Conservation (phyloP, 108 stramenopile genomes). For the Skeletonema tropicum region DNA sequence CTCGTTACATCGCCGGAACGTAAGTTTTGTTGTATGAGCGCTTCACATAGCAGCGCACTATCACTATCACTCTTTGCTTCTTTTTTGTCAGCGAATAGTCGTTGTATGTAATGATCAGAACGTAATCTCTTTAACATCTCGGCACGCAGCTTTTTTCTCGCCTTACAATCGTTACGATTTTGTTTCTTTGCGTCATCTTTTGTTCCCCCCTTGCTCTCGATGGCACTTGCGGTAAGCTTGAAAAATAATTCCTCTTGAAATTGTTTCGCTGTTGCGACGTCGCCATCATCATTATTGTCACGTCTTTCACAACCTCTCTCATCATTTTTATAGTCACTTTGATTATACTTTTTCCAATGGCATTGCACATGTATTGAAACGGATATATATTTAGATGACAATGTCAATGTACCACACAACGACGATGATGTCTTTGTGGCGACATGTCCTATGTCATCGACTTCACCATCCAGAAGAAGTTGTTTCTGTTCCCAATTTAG, state of each 20-base stretch:
- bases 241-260: neutral
- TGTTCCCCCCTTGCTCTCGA: neutral
- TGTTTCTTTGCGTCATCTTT: neutral
- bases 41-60: constrained; percentile 24
- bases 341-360: constrained; percentile 8
- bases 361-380: constrained; percentile 21
- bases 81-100: constrained; percentile 32
- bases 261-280: neutral
- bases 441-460: neutral
- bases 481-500: constrained; percentile 53
- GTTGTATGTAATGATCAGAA: constrained; percentile 52
- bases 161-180: constrained; percentile 10
- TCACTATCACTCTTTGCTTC: constrained; percentile 9
- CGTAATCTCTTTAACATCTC: constrained; percentile 57
- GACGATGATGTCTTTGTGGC: neutral
- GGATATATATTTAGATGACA: constrained; percentile 42
- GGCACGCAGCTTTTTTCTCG: constrained; percentile 41
- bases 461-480: neutral
- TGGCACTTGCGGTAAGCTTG: neutral
- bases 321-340: no score
- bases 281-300: neutral
- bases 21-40: constrained; percentile 27
- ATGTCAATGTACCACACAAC: constrained; percentile 25
- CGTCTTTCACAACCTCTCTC: no score
- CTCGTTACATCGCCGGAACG: neutral